Conservation (phyloP, 768 basidiomycete species). For the Fistulinella prunicolor region DNA sequence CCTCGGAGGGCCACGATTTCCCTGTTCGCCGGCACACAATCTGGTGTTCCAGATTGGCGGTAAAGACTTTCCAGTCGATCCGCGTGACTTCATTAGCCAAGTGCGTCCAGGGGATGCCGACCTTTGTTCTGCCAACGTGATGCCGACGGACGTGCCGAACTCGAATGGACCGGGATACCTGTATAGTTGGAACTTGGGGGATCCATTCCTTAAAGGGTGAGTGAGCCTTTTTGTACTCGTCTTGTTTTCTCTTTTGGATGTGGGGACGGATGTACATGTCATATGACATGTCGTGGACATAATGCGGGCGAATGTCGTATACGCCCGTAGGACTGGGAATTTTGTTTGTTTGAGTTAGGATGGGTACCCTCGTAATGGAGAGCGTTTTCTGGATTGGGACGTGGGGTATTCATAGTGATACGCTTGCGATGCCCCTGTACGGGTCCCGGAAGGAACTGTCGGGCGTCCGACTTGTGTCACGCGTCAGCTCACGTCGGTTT, state of each 20-base stretch:
- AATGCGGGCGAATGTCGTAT: slow-evolving; percentile 1
- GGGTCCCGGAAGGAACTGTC: slow-evolving; percentile 11
- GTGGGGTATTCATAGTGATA: neutral
- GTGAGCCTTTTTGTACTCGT: slow-evolving; percentile 21
- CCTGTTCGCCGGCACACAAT: slow-evolving; percentile 59
- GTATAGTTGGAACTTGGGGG: slow-evolving; percentile 77
- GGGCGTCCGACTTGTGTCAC: slow-evolving; percentile 8
- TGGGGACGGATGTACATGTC: no score
- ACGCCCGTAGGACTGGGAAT: neutral
- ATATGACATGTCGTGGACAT: slow-evolving; percentile 3
- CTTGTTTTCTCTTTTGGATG: neutral
- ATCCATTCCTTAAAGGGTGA: slow-evolving; percentile 73
- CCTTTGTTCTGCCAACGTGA: slow-evolving; percentile 54
- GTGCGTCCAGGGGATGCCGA: slow-evolving; percentile 35
- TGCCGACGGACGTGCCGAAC: slow-evolving; percentile 59
- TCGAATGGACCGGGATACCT: slow-evolving; percentile 51
- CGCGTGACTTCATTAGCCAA: slow-evolving; percentile 63
- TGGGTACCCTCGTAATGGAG: neutral
- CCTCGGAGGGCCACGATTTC: slow-evolving; percentile 47
- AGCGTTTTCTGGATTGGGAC: neutral
- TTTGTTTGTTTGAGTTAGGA: neutral
- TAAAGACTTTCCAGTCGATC: slow-evolving; percentile 67
- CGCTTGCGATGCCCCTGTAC: neutral
- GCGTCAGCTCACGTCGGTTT: neutral
- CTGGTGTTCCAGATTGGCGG: slow-evolving; percentile 70